Evolutionary conservation across 75 land plant species (phyloP).

Genomic region (Cupressus sempervirens): DNA sequence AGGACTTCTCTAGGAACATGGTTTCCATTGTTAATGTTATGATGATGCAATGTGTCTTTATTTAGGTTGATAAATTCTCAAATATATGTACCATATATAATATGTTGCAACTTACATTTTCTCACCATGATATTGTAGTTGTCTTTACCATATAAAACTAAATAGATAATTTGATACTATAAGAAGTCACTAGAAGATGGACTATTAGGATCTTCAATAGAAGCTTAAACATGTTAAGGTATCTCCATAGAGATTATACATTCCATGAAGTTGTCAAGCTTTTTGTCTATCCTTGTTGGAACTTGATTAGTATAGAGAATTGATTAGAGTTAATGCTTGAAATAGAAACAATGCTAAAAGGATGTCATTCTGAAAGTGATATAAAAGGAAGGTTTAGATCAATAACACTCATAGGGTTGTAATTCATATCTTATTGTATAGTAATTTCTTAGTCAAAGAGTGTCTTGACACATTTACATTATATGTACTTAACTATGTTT

Average conservation of each 20-base stretch:
- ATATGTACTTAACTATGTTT: background rate
- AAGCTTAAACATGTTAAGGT: slow-evolving; percentile 24
- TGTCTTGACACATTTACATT: background rate
- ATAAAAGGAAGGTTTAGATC: slow-evolving; percentile 45
- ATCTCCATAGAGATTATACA: slow-evolving; percentile 20
- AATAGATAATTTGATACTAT: slow-evolving; percentile 13
- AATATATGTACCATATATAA: background rate
- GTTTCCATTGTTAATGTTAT: background rate
- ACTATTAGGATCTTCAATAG: slow-evolving; percentile 79
- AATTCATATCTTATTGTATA: slow-evolving; percentile 23
- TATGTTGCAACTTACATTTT: background rate
- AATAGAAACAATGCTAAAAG: no score
- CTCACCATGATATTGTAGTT: background rate
- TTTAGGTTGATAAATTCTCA: no score
- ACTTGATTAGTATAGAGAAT: slow-evolving; percentile 43
- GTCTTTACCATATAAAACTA: background rate
- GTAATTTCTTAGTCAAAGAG: background rate
- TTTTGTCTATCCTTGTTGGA: slow-evolving; percentile 46
- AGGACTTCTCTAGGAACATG: slow-evolving; percentile 15
- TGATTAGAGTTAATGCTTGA: slow-evolving; percentile 23
- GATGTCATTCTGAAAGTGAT: slow-evolving; percentile 61
- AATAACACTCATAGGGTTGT: slow-evolving; percentile 35
- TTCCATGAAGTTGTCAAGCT: slow-evolving; percentile 23
- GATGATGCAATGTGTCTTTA: slow-evolving; percentile 14
- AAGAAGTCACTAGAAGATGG: slow-evolving; percentile 43